Conservation (phyloP, 1,284 basidiomycete genomes). For the Cystobasidium pallidum region DNA sequence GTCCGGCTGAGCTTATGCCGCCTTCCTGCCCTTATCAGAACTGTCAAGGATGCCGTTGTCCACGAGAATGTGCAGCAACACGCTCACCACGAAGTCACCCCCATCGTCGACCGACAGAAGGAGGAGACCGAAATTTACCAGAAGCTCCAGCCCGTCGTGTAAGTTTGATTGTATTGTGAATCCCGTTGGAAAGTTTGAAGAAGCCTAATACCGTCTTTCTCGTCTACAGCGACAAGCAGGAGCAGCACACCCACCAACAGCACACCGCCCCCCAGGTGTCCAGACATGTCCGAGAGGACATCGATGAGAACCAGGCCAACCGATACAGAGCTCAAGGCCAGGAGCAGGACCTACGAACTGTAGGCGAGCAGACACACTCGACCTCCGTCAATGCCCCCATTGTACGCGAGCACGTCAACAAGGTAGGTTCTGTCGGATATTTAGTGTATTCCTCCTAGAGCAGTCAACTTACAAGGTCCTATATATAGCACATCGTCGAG, state of each 20-base stretch:
- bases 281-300: slow-evolving; percentile 38
- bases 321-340: slow-evolving; percentile 37
- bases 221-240: slow-evolving; percentile 41
- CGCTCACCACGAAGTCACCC: slow-evolving; percentile 44
- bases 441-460: no score
- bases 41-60: slow-evolving; percentile 42
- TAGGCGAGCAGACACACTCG: slow-evolving; percentile 43
- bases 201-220: background rate
- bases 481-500: slow-evolving; percentile 18
- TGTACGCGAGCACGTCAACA: slow-evolving; percentile 42
- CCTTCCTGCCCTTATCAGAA: slow-evolving; percentile 3
- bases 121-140: slow-evolving; percentile 42
- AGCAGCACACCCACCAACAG: slow-evolving; percentile 43
- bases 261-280: slow-evolving; percentile 40
- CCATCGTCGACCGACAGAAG: slow-evolving; percentile 34
- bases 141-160: slow-evolving; percentile 42
- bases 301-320: slow-evolving; percentile 34
- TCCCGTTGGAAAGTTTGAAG: background rate
- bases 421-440: background rate
- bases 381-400: slow-evolving; percentile 44
- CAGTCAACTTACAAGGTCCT: background rate
- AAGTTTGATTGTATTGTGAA: background rate
- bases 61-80: slow-evolving; percentile 39
- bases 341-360: slow-evolving; percentile 27
- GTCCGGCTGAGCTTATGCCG: background rate